phyloP scores from a whole-genome alignment of 345 rosid genomes.

The Barbarea vulgaris region DNA sequence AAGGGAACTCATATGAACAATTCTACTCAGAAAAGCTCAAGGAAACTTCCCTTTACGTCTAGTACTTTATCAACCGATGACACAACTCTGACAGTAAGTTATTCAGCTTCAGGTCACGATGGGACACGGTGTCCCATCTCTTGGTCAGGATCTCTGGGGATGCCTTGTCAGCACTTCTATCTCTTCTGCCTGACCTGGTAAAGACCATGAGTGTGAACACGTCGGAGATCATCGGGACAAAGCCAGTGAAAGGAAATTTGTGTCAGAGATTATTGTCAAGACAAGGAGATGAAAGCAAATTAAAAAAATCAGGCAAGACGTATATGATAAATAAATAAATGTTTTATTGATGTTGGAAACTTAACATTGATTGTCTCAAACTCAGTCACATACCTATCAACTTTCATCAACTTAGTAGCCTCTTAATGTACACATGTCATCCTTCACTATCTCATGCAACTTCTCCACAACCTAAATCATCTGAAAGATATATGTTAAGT shows the following conservation, averaged over 20 bases:
- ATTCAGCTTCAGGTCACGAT: conserved; percentile 62
- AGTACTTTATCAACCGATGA: conserved; percentile 88
- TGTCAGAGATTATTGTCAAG: conserved; percentile 51
- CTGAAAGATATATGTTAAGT: too few relatives aligned
- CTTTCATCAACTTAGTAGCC: too few relatives aligned
- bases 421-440: too few relatives aligned
- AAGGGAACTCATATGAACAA: conserved; percentile 77
- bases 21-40: conserved; percentile 82
- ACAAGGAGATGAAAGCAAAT: conserved; percentile 51
- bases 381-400: too few relatives aligned
- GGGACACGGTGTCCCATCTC: conserved; percentile 22
- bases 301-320: conserved; percentile 56
- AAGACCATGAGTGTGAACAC: conserved; percentile 54
- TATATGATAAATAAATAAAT: too few relatives aligned
- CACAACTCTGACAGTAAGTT: conserved; percentile 84
- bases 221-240: conserved; percentile 52
- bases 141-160: conserved; percentile 34
- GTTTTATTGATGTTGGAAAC: too few relatives aligned
- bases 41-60: conserved; percentile 80
- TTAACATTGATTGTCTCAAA: too few relatives aligned
- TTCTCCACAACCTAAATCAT: conserved; percentile 41
- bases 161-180: conserved; percentile 1
- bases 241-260: conserved; percentile 52
- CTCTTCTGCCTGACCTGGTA: conserved; percentile 1
- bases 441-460: conserved; percentile 25